Evolutionary conservation across 2,329 filamentous ascomycete genomes (phyloP).

Genomic region (Xylaria sp.): DNA sequence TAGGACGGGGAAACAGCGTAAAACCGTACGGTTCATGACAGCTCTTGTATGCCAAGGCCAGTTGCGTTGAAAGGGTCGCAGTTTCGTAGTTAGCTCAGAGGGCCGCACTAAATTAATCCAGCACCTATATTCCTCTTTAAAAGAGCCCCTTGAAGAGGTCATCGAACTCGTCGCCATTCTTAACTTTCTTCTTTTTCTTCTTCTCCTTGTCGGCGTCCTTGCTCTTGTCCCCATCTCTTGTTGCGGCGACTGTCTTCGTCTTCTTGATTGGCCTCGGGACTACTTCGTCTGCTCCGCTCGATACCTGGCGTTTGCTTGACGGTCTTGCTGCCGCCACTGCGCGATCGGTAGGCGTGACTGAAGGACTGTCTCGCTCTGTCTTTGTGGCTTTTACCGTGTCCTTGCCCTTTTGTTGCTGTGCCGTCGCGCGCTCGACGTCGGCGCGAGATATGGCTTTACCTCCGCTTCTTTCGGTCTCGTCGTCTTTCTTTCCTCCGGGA

Average conservation of each 20-base stretch:
- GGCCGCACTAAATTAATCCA: too few species aligned
- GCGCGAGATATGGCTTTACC: slow-evolving; percentile 45
- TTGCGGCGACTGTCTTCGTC: slow-evolving; percentile 14
- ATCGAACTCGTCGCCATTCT: slow-evolving; percentile 75
- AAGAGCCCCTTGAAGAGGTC: slow-evolving; percentile 74
- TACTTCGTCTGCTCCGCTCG: slow-evolving; percentile 8
- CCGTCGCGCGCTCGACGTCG: slow-evolving; percentile 37
- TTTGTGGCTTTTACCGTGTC: not conserved
- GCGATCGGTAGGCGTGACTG: not conserved
- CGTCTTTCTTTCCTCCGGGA: not conserved
- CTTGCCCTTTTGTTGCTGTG: slow-evolving; percentile 16
- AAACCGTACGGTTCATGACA: too few species aligned
- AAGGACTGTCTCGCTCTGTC: not conserved
- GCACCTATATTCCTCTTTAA: slow-evolving; percentile 42
- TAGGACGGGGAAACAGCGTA: not conserved
- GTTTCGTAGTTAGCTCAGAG: too few species aligned
- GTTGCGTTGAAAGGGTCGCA: too few species aligned
- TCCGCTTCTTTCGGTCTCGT: not conserved
- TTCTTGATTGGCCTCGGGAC: slow-evolving; percentile 31
- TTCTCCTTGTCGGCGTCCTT: slow-evolving; percentile 51
- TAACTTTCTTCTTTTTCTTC: slow-evolving; percentile 66
- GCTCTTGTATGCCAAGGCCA: too few species aligned
- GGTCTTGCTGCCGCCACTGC: not conserved
- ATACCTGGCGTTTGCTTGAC: slow-evolving; percentile 10
- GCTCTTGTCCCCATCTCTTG: slow-evolving; percentile 18